Base-by-base conservation (phyloP, 2,329 filamentous ascomycete species). In the Atkinsonella texensis region DNA sequence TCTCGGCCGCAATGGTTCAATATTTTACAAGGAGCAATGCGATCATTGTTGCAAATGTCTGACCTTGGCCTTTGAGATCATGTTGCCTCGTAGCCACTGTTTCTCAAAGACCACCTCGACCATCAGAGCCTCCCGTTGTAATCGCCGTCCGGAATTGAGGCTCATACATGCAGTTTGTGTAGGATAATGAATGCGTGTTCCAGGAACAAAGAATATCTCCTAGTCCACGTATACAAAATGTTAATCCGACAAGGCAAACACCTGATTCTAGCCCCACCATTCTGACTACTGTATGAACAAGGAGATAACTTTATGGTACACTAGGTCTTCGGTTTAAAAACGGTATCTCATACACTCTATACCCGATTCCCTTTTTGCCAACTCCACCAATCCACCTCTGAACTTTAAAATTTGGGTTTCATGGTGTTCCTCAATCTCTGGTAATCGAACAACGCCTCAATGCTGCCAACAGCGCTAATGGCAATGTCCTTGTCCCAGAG, bases 401-500 rank as follows among this genome's bases (percentile, higher is more conserved):
- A 59, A 68, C 13, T 55, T 56, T 74, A 79, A 63, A 76, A 77
- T 74, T 88, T 91, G 70, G 89, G 83, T 76, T 82, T 89, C 85
- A 93, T 93, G 68, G 93, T 89, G 70, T 81, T 83, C 68, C 89
- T 79, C 65, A 88, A 77, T 67, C 85, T 76, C 69, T 84, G 77
- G 75, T 93, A 94, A 70, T 91, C 81, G 56, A 86, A 77, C 53
- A 85, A 70, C 67, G 83, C 91, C 80, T 97, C 93, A 65, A 97
- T 89, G 74, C 82, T 84, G 60, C 93, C 93, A 59, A 97, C 87
- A 35, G 91, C 93, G 68, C 84, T 90, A 69, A 98, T 80, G 64
- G 93, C 93, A 63, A 98, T 77, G 69, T 98, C 93, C 73, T 91
- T 86, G 74, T 98, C 93, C 93, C 93, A 98, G 55, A 98, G 76